phyloP scores from a whole-genome alignment of 75 land plant genomes.

The Sequoiadendron giganteum region DNA sequence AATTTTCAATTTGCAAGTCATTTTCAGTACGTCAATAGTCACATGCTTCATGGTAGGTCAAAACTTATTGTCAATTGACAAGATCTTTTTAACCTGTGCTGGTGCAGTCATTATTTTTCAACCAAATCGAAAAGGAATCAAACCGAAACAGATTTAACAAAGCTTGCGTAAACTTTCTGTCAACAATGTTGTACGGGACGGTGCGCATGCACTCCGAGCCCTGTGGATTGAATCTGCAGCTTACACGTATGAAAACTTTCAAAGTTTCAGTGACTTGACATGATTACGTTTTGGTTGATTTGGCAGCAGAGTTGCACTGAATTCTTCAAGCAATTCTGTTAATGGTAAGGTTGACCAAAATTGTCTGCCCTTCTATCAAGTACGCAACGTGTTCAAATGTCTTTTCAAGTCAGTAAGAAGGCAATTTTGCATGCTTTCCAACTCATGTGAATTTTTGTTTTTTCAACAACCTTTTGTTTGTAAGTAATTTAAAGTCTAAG shows the following conservation, averaged over 20 bases:
- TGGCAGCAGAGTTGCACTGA: not conserved
- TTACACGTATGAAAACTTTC: too few relatives aligned
- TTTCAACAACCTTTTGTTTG: not conserved
- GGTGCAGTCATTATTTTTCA: not conserved
- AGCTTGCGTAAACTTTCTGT: too few relatives aligned
- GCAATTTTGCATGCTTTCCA: not conserved
- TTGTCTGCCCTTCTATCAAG: not conserved
- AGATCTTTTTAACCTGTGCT: not conserved
- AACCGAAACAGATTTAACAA: not conserved
- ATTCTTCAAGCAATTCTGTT: constrained; percentile 1
- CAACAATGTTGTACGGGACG: too few relatives aligned
- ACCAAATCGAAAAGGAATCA: not conserved
- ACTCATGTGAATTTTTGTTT: not conserved
- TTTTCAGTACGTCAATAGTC: not conserved
- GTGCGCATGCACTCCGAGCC: too few relatives aligned
- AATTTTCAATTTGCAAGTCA: not conserved
- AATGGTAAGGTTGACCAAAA: not conserved
- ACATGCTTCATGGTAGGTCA: not conserved
- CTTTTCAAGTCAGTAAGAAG: not conserved
- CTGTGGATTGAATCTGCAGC: too few relatives aligned
- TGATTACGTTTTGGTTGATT: not conserved
- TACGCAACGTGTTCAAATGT: not conserved
- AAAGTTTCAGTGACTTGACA: too few relatives aligned
- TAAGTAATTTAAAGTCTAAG: not conserved
- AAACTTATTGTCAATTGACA: not conserved